Base-by-base conservation (phyloP, 1,284 basidiomycete genomes). In the Cutaneotrichosporon sp. region DNA sequence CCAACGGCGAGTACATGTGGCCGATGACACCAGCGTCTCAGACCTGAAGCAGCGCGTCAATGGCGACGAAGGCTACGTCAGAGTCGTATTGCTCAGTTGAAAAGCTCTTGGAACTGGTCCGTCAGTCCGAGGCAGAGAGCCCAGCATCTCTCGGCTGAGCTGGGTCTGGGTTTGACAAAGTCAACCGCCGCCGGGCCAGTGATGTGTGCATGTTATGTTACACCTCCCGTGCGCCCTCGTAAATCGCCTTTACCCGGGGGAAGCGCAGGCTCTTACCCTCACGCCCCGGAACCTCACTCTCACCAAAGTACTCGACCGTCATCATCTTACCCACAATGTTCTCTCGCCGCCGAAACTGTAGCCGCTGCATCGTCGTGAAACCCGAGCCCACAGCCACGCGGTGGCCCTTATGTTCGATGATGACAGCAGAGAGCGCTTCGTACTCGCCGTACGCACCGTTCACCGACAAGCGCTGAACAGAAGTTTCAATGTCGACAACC, bases 271-370 rank as follows among this genome's bases (percentile, higher is more conserved):
- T 77, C 42, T 59, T 67, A 14, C 47, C 69, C 7, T 64, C 67
- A 13, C 76, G 59, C 4, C 65, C 71, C 5, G 47, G 55, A 7
- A 70, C 65, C 14, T 69, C 67, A 16, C 72, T 73, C 65, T 81
- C 79, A 10, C 65, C 70, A 65, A 81, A 81, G 63, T 77, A 80
- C 63, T 79, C 74, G 13, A 80, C 76, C 4, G 79, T 81, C 31
- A 81, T 73, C 60, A 72, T 64, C 61, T 74, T 79, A 5, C 79
- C 79, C 21, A 78, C 74, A 32, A 79, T 78, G n/a, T 64, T 56
- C 8, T 61, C 57, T 1, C 77, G 77, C 50, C 67, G 53, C 7
- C 74, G 77, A 55, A 72, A 81, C 34, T 66, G 47, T 22, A 81
- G 56, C 47, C 79, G 61, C 61, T 79, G 74, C 26, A 75, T 73